These are phyloP conservation scores for Silene vulgaris DNA, from an alignment of 179 eudicot species.

Conservation along the genomic window DNA sequence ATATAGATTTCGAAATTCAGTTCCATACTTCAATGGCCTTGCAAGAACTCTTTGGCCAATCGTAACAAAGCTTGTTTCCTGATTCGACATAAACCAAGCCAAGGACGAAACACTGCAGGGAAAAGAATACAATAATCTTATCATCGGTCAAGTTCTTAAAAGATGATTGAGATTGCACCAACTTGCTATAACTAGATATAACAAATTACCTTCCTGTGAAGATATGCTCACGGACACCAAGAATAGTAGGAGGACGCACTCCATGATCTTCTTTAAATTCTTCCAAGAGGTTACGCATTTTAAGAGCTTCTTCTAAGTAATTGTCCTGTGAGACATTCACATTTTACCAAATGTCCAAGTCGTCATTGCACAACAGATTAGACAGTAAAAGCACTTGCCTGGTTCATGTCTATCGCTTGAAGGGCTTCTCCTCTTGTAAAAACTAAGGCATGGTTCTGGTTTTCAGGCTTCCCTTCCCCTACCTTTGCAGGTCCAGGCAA, in stretches of 20 bases:
- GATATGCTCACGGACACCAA: conserved; percentile 92
- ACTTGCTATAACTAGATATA: conserved; percentile 2
- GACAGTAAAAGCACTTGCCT: conserved; percentile 38
- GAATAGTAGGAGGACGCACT: conserved; percentile 82
- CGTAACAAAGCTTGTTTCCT: conserved; percentile 94
- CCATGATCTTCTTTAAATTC: conserved; percentile 98
- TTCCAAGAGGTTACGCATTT: conserved; percentile 97
- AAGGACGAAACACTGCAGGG: conserved; percentile 87
- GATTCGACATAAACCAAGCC: conserved; percentile 99
- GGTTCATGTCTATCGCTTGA: conserved; percentile 96
- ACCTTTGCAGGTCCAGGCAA: conserved; percentile 84
- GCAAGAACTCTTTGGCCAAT: conserved; percentile 97
- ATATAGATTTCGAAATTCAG: conserved; percentile 7
- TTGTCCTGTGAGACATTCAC: conserved; percentile 53
- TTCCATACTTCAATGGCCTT: conserved; percentile 79
- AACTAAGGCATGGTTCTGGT: conserved; percentile 91
- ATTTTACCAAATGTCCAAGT: conserved; percentile 11
- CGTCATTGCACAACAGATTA: conserved; percentile 10
- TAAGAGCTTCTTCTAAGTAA: conserved; percentile 93
- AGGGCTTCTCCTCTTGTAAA: conserved; percentile 96
- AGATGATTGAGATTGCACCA: conserved; percentile 6
- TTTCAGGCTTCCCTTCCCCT: conserved; percentile 99
- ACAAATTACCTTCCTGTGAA: conserved; percentile 79
- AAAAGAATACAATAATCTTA: conserved; percentile 18
- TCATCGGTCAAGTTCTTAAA: conserved; percentile 18